Evolutionary conservation across 2,329 filamentous ascomycete genomes (phyloP).

Genomic region (Colletotrichum sp.): DNA sequence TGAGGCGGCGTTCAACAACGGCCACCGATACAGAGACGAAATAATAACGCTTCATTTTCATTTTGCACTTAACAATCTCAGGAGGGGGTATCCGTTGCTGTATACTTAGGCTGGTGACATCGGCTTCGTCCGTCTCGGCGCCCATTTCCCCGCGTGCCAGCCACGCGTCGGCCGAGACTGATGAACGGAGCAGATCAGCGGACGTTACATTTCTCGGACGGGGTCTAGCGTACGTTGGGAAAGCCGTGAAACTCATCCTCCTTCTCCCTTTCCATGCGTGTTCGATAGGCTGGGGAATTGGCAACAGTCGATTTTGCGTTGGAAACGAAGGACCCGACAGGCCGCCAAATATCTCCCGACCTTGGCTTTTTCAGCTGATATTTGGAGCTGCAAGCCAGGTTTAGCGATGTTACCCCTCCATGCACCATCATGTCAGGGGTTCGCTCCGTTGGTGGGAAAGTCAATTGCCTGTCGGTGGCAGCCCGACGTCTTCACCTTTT

Average conservation of each 20-base stretch:
- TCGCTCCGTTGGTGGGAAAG: neutral
- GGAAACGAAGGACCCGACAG: neutral
- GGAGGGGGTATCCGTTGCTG: neutral
- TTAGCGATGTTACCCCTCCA: neutral
- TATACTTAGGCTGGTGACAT: accelerated
- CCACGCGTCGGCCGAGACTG: neutral
- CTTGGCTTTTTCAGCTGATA: neutral
- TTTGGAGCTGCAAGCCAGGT: neutral
- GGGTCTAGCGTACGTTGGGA: neutral
- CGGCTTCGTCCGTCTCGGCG: neutral
- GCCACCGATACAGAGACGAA: neutral
- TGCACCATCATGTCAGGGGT: neutral
- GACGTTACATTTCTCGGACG: neutral
- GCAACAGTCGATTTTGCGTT: neutral
- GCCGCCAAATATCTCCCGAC: neutral
- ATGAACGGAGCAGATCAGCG: neutral
- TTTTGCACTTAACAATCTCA: neutral
- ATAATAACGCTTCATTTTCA: neutral
- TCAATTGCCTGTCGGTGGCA: neutral
- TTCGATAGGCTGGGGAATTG: neutral
- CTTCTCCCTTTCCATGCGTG: neutral
- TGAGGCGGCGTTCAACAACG: slow-evolving; percentile 12
- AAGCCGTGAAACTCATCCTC: neutral
- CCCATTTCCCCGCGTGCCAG: slow-evolving; percentile 5
- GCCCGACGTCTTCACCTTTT: neutral